Conservation (phyloP, 2,329 filamentous ascomycete genomes). For the Paecilomyces variotii region DNA sequence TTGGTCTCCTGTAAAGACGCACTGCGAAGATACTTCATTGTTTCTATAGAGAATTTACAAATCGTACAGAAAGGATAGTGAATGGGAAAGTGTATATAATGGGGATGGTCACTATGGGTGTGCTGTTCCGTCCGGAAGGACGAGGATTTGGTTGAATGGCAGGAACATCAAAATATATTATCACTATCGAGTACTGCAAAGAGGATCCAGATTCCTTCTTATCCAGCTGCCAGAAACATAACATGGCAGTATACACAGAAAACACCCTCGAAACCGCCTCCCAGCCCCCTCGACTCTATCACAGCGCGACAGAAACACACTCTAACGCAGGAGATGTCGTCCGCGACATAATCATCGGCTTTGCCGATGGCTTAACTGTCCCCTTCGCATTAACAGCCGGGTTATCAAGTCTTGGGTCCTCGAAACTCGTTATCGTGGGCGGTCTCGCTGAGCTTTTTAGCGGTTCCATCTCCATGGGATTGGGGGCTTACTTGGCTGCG, state of each 20-base stretch:
- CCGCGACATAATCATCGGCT: slow-evolving; percentile 57
- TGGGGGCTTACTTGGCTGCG: slow-evolving; percentile 60
- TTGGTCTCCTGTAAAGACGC: neutral
- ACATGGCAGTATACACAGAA: neutral
- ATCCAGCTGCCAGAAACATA: no score
- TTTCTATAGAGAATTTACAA: neutral
- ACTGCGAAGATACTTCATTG: neutral
- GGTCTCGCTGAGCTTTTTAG: slow-evolving; percentile 63
- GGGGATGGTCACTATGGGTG: neutral
- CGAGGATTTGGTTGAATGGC: neutral
- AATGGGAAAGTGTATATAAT: neutral
- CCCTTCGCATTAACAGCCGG: slow-evolving; percentile 67
- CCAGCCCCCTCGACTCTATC: neutral
- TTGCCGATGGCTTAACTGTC: slow-evolving; percentile 66
- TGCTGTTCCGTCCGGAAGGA: neutral
- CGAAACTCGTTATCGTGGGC: slow-evolving; percentile 56
- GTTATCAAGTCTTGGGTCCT: slow-evolving; percentile 48
- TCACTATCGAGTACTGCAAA: no score
- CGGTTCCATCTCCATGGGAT: slow-evolving; percentile 63
- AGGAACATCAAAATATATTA: neutral
- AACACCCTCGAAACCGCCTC: neutral
- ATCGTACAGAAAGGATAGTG: neutral
- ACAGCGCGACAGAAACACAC: slow-evolving; percentile 1
- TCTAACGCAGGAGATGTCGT: slow-evolving; percentile 2
- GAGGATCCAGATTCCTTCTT: no score